A percentile compares a stretch with the other conserved stretches of the same genome.
Evolutionary conservation across 768 basidiomycete genomes (phyloP).

Genomic region (Boletus rubropictus): DNA sequence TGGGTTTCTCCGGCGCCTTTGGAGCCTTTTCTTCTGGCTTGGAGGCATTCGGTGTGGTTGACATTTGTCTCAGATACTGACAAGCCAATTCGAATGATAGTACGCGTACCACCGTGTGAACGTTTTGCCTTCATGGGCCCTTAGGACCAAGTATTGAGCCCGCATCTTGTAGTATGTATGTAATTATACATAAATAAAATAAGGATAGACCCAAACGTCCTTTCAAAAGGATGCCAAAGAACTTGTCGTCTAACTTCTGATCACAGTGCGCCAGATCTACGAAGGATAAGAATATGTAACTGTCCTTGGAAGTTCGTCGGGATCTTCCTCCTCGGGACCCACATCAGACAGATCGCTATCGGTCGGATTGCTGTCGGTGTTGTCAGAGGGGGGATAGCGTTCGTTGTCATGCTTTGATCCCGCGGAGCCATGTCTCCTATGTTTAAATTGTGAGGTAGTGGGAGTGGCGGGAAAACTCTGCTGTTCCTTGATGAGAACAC

Average conservation of each 20-base stretch:
- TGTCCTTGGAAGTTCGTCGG: slow-evolving; percentile 24
- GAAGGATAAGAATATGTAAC: slow-evolving; percentile 6
- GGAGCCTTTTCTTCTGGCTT: slow-evolving; percentile 33
- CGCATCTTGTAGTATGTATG: slow-evolving; percentile 1
- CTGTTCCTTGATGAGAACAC: slow-evolving; percentile 11
- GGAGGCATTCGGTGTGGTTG: slow-evolving; percentile 43
- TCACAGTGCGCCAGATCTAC: slow-evolving; percentile 11
- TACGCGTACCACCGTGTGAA: slow-evolving; percentile 25
- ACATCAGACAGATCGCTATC: slow-evolving; percentile 27
- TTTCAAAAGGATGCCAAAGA: slow-evolving; percentile 2
- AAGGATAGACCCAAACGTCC: slow-evolving; percentile 25
- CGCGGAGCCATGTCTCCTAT: slow-evolving; percentile 15
- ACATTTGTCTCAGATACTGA: slow-evolving; percentile 27
- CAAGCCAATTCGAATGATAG: neutral
- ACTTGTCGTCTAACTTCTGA: slow-evolving; percentile 9
- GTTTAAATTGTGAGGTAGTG: slow-evolving; percentile 20
- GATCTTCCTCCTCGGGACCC: slow-evolving; percentile 18
- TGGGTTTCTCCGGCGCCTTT: slow-evolving; percentile 34
- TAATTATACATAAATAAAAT: slow-evolving; percentile 29
- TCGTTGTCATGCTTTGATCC: slow-evolving; percentile 13
- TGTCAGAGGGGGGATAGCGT: slow-evolving; percentile 23
- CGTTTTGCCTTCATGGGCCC: neutral
- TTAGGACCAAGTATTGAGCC: too few species aligned
- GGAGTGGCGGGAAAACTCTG: slow-evolving; percentile 18
- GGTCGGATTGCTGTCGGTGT: slow-evolving; percentile 11